Conservation (phyloP, 2,329 filamentous ascomycete species). For the Celoporthe dispersa region DNA sequence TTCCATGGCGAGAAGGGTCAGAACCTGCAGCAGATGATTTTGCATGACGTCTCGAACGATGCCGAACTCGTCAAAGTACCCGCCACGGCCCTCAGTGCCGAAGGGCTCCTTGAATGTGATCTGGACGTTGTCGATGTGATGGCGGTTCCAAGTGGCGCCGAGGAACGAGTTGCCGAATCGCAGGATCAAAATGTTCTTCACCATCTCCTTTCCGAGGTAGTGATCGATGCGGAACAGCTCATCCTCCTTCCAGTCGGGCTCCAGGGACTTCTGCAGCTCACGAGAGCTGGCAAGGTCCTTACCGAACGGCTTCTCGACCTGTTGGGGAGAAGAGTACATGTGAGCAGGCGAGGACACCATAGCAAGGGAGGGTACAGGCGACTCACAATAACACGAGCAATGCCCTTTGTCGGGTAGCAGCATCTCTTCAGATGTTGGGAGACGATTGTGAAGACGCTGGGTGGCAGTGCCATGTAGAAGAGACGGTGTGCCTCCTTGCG, state of each 20-base stretch:
- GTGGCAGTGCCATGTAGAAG: conserved; percentile 99
- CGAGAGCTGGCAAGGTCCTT: conserved; percentile 95
- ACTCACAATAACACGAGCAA: conserved; percentile 90
- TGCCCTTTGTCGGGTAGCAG: conserved; percentile 90
- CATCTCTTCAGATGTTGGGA: conserved; percentile 97
- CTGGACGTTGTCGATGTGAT: conserved; percentile 99
- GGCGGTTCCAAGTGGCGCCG: conserved; percentile 97
- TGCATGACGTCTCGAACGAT: conserved; percentile 99
- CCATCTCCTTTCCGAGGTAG: conserved; percentile 99
- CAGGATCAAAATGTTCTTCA: conserved; percentile 98
- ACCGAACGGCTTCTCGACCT: conserved; percentile 99
- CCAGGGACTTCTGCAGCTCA: conserved; percentile 90
- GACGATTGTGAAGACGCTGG: conserved; percentile 96
- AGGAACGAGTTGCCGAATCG: conserved; percentile 99
- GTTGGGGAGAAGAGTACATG: conserved; percentile 35
- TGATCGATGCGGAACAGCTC: conserved; percentile 99
- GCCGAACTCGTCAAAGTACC: conserved; percentile 99
- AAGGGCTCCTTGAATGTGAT: conserved; percentile 99
- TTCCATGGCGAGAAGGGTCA: conserved; percentile 97
- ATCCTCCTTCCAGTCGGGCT: conserved; percentile 98
- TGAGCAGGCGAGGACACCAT: conserved; percentile 13
- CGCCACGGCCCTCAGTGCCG: conserved; percentile 94
- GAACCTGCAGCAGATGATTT: conserved; percentile 95
- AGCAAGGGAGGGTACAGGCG: not conserved
- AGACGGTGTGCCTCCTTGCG: conserved; percentile 85